phyloP scores from a whole-genome alignment of 2,329 filamentous ascomycete genomes.

The Colletotrichum caudatum region DNA sequence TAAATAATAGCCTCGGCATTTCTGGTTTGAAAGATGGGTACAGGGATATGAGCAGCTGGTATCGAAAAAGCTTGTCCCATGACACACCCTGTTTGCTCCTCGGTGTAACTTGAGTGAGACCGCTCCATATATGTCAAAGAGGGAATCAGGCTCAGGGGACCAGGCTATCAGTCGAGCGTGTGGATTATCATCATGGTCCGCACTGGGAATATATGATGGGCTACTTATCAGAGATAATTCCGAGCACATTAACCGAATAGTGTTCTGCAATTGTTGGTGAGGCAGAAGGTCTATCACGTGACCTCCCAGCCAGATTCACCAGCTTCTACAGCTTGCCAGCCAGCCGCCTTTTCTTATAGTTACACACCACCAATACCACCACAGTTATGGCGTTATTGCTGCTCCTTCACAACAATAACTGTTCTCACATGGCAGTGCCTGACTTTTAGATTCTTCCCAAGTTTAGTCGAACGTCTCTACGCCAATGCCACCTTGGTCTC shows the following conservation, averaged over 20 bases:
- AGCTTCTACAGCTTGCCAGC: no score
- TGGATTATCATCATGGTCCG: background rate
- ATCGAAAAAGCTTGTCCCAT: background rate
- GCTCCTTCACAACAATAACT: no score
- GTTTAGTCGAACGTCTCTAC: background rate
- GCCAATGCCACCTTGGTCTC: constrained; percentile 12
- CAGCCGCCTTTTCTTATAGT: no score
- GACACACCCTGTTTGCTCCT: background rate
- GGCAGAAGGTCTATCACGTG: no score
- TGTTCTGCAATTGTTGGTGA: no score
- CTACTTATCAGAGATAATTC: background rate
- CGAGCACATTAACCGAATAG: constrained; percentile 3
- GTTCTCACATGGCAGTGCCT: background rate
- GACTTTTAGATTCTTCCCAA: background rate
- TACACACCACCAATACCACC: no score
- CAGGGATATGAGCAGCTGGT: constrained; percentile 1
- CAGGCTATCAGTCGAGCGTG: background rate
- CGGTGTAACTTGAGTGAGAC: background rate
- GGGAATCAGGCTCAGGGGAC: background rate
- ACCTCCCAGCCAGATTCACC: no score
- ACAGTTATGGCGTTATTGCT: no score
- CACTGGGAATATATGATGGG: background rate
- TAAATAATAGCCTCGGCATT: background rate
- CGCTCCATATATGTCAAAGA: background rate
- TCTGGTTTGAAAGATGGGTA: background rate